Conservation (phyloP, 2,329 filamentous ascomycete genomes). For the Sporothrix curviconia region DNA sequence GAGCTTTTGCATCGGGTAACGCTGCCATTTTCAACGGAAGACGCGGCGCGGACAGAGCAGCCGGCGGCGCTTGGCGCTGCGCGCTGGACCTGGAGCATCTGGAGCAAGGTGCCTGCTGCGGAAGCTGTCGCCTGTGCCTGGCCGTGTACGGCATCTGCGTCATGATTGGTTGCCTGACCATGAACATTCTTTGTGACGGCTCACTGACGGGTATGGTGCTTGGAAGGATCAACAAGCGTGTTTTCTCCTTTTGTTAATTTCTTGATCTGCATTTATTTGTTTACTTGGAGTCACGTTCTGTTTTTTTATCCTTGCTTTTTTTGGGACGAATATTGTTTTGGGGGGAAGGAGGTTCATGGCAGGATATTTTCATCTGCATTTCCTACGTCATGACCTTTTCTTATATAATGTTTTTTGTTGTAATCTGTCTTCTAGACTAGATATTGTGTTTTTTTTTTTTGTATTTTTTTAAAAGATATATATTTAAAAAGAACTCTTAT, state of each 20-base stretch:
- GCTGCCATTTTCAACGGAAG: no score
- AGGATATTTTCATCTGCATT: neutral
- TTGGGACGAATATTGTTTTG: neutral
- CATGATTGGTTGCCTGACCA: constrained; percentile 80
- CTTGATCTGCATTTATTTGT: neutral
- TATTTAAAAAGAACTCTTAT: neutral
- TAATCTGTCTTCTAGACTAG: no score
- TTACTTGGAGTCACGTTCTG: neutral
- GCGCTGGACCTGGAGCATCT: constrained; percentile 57
- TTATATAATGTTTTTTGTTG: no score
- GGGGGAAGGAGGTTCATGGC: no score
- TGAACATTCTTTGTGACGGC: constrained; percentile 74
- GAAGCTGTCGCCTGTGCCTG: constrained; percentile 64
- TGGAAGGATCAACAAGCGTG: neutral
- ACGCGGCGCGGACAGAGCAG: no score
- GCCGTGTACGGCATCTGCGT: constrained; percentile 79
- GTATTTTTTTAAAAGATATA: neutral
- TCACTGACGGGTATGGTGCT: constrained; percentile 38
- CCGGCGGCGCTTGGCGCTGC: constrained; percentile 23
- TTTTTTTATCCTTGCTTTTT: neutral
- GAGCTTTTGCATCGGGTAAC: no score
- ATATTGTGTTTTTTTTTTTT: neutral
- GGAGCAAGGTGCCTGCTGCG: constrained; percentile 60
- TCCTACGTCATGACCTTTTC: no score
- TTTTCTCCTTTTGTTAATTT: neutral